phyloP scores from a whole-genome alignment of 495 filamentous ascomycete genomes.

The Aspergillus ostianus region DNA sequence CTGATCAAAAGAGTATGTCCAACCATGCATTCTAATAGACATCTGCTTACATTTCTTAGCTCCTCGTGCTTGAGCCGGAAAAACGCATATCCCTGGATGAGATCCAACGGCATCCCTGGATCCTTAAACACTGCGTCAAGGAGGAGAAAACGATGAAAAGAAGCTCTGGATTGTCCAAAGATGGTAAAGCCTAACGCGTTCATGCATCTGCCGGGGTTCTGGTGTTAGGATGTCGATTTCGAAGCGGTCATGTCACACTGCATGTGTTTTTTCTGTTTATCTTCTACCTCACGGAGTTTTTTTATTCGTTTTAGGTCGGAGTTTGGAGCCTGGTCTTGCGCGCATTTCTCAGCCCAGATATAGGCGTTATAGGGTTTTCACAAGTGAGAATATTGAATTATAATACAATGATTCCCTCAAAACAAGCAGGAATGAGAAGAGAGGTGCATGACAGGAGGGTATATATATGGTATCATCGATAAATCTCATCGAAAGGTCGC shows the following conservation, averaged over 20 bases:
- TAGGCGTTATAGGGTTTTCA: not conserved
- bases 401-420: not conserved
- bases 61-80: slow-evolving; percentile 91
- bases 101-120: slow-evolving; percentile 91
- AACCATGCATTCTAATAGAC: not conserved
- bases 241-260: not conserved
- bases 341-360: not conserved
- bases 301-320: not conserved
- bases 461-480: slow-evolving; percentile 57
- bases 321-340: not conserved
- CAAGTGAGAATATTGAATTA: not conserved
- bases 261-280: slow-evolving; percentile 16
- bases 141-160: slow-evolving; percentile 61
- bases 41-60: slow-evolving; percentile 45
- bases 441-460: not conserved
- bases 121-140: slow-evolving; percentile 91
- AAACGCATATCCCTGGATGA: slow-evolving; percentile 89
- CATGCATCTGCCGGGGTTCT: slow-evolving; percentile 24
- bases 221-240: slow-evolving; percentile 24
- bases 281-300: slow-evolving; percentile 23
- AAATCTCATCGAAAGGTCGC: slow-evolving; percentile 94
- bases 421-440: not conserved
- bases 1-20: slow-evolving; percentile 79
- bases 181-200: slow-evolving; percentile 32
- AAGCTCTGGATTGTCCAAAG: slow-evolving; percentile 41